Base-by-base conservation (phyloP, 768 basidiomycete genomes). In the Boletus subcaerulescens region DNA sequence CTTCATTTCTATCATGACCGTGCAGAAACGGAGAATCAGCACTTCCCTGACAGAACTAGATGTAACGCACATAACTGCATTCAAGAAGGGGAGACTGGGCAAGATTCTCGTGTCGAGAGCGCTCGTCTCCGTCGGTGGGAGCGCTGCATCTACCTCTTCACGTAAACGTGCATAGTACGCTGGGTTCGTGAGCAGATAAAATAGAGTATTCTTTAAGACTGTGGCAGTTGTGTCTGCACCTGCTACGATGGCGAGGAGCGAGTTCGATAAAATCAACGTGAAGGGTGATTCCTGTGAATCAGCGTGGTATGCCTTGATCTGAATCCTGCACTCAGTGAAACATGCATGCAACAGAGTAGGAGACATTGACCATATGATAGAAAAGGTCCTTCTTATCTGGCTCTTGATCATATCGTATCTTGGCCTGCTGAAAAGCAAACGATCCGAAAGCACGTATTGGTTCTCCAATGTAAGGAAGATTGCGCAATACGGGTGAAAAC, bases 201-300 rank as follows among this genome's bases (percentile, higher is more conserved):
- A 81, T 45, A 81, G 66, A 1, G 73, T 55, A 45, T 67, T 74
- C 43, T 60, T 69, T 6, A 82, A 60, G 1, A 70, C 71, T 5
- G 70, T 71, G 7, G 77, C 70, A 17, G 76, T 75, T 2, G 81
- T 82, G 58, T 82, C 81, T 22, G 78, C 70, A 11, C 81, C 81
- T 12, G 79, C 80, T n/a, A 74, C 40, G 26, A 76, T 71, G 20
- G 69, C 71, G 20, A 80, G 69, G 3, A 68, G 54, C 14, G 71
- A 69, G 38, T 79, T 75, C 0, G 73, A 68, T 12, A 71, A 55
- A 26, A 77, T 65, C 18, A 70, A 57, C 11, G 66, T 44, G 20
- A 71, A 62, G 8, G 68, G 56, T 20, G 64, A 72, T 15, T 62
- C 62, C 13, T 65, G 52, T 5, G 60, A 66, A 45, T 66, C 65